Evolutionary conservation across 1,139 yeast genomes (phyloP), one percentile per base, ranked within the genome.

Genomic region (Pichia cactophila): DNA sequence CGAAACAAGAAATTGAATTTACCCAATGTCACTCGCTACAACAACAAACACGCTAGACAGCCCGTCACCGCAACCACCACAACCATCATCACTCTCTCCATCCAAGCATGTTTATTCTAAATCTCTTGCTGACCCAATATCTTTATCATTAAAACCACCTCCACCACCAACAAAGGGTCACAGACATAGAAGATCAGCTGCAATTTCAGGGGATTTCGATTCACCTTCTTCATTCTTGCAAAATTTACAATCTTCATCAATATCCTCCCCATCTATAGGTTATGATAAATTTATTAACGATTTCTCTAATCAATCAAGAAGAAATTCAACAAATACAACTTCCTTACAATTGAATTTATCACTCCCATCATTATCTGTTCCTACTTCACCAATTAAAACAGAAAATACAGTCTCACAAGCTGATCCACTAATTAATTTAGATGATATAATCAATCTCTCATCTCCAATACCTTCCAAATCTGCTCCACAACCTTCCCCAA

Each of bases 131-230:
- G 49, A 50, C 8, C 50, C 52, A 7, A 47, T 55, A n/a, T 42
- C 54, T 9, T 46, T 56, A 6, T 11, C 50, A 5, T 33, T 50
- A 3, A 31, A 43, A 29, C 48, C 48, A 6, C 48, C 50, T 7
- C 26, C 46, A 5, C 16, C 45, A 20, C 28, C n/a, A 35, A 70
- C 70, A 58, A 70, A 78, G 55, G 74, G 77, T 2, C 89, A 83
- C 62, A 72, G 81, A 43, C 89, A 83, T 57, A 74, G 81, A 58
- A 67, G 90, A 45, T 82, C 88, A 0, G 84, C 85, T 28, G 88
- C 88, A 0, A 80, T 83, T 14, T 80, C 86, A 3, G 88, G 88
- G 0, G 89, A 83, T 60, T 82, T 83, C 61, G 89, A 83, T 58
- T 61, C 69, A 49, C 37, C 41, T 11, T 5, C 35, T 16, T 39